Base-by-base conservation (phyloP, 2,329 filamentous ascomycete species). In the Cordyceps fumosorosea region DNA sequence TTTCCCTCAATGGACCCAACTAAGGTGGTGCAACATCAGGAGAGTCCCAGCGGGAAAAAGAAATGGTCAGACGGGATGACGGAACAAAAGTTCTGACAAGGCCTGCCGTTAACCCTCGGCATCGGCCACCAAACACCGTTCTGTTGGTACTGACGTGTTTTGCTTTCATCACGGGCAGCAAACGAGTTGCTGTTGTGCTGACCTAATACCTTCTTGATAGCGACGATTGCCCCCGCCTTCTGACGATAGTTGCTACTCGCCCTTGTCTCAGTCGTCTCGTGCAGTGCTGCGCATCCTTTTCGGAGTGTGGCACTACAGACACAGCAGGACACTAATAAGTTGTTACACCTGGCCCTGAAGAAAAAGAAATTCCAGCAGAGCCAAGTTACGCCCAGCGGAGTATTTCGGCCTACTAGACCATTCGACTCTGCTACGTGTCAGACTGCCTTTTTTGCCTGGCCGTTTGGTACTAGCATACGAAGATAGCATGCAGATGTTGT, bases 401-500 rank as follows among this genome's bases (percentile, higher is more conserved):
- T n/a, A 47, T 29, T 54, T 54, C 20, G 50, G 42, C 34, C 58
- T 54, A 54, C 24, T 40, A 32, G 37, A 32, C n/a, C 26, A 47
- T 16, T 12, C 16, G 44, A 22, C 24, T 54, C 52, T 51, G 61
- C 63, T 62, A 64, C 60, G 62, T 60, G 66, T 65, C 63, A 64
- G 61, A 66, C 63, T 53, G 60, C 59, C 64, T 54, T 63, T 64
- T 60, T 63, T 62, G 65, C 34, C 62, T 40, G 42, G 62, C 42
- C 62, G 14, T 18, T 45, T 8, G 42, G 8, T 4, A 22, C 26
- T 54, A 20, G 24, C 22, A 20, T 14, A 37, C 34, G 34, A 37
- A 37, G 10, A 52, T 26, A 34, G 26, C 47, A 29, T 26, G 42
- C 34, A 47, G 60, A 32, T 53, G 50, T 22, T 20, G 50, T 50